These are phyloP conservation scores for Penicillium daleae DNA, from an alignment of 495 filamentous ascomycete genomes.

Conservation along the genomic window DNA sequence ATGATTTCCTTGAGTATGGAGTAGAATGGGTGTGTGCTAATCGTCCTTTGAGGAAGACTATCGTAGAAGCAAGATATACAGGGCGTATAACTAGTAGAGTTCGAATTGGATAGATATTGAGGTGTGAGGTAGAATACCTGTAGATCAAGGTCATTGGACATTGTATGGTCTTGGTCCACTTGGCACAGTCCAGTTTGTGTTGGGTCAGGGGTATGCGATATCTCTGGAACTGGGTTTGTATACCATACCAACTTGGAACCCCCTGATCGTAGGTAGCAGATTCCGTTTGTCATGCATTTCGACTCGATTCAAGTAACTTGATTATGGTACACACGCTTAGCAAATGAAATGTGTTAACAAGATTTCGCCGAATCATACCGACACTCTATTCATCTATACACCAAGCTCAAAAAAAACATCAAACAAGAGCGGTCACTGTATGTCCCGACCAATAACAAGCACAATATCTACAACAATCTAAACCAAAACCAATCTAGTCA, in stretches of 20 bases:
- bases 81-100: background rate
- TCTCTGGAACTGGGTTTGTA: no score
- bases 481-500: slow-evolving; percentile 4
- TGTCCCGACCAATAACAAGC: background rate
- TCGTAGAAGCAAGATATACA: background rate
- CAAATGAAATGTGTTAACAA: background rate
- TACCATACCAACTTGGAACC: no score
- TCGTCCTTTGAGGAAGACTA: background rate
- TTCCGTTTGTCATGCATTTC: no score
- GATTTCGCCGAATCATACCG: background rate
- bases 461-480: background rate
- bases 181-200: no score
- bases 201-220: no score
- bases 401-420: slow-evolving; percentile 2
- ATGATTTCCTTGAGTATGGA: background rate
- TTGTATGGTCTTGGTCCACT: no score
- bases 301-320: background rate
- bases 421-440: background rate
- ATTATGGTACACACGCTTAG: background rate
- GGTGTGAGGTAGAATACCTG: no score
- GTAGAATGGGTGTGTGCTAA: background rate
- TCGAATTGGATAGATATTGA: background rate
- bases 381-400: slow-evolving; percentile 14
- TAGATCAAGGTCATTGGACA: no score
- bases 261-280: no score